These are phyloP conservation scores for Solanum pimpinellifolium DNA, from an alignment of 257 asterid genomes.

Conservation along the genomic window DNA sequence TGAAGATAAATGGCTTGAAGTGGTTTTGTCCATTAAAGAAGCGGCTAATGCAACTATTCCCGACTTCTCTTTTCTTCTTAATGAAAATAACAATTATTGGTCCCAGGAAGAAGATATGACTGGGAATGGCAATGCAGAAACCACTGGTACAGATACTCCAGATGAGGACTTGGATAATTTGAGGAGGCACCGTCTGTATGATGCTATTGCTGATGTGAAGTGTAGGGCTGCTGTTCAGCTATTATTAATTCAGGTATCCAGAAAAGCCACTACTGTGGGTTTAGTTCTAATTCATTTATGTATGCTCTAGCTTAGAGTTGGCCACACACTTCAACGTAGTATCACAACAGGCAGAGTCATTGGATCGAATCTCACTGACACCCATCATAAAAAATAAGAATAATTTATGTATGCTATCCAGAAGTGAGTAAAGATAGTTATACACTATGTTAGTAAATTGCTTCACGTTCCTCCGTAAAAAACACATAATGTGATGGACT, in stretches of 20 bases:
- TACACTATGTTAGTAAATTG: not conserved
- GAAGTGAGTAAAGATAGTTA: not conserved
- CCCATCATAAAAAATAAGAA: not conserved
- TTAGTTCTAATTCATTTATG: conserved; percentile 3
- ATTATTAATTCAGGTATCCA: conserved; percentile 75
- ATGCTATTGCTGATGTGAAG: conserved; percentile 70
- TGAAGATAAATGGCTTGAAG: conserved; percentile 91
- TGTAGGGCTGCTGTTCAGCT: conserved; percentile 97
- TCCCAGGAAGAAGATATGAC: conserved; percentile 33
- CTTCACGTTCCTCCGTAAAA: not conserved
- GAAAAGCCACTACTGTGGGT: not conserved
- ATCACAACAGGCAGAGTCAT: not conserved
- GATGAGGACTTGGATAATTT: conserved; percentile 46
- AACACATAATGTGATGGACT: not conserved
- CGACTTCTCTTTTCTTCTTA: conserved; percentile 68
- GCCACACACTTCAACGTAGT: not conserved
- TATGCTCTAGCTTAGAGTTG: not conserved
- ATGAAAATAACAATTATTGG: conserved; percentile 40
- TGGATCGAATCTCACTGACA: not conserved
- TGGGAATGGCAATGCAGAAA: conserved; percentile 40
- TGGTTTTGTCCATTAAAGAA: conserved; percentile 78
- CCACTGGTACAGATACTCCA: conserved; percentile 30
- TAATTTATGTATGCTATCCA: not conserved
- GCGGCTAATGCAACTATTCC: conserved; percentile 75
- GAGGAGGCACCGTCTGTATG: conserved; percentile 52